Evolutionary conservation across 2,329 filamentous ascomycete genomes (phyloP), one percentile per base, ranked within the genome.

Genomic region (Pseudopyricularia javanii): DNA sequence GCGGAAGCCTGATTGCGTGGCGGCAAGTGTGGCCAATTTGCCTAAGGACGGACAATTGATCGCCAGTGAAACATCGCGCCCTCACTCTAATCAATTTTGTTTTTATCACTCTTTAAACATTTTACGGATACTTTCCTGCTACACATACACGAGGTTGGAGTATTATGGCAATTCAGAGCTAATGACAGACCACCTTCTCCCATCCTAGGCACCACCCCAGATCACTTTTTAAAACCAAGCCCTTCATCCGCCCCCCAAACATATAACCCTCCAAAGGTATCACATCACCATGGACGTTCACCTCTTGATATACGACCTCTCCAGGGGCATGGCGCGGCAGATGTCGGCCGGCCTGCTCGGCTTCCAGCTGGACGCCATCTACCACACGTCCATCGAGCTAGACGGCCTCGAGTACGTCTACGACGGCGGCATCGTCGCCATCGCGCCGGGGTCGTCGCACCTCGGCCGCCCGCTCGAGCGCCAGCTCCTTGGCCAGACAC

Each of bases 311-410:
- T 91, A 91, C 62, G 87, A 91, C 69, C 74, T 91, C 49, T 91
- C 87, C 1, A 68, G 66, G n/a, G 78, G 78, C 20, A 59, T 82
- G 43, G 78, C 78, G 14, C 71, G 73, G 9, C 63, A 80, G 58
- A 70, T 81, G 70, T 80, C 77, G 17, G 66, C 70, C 70, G 67
- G 72, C 56, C 58, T 75, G 53, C 66, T 83, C 9, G 70, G 77
- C 15, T 76, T 80, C 58, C 72, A 78, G 51, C 88, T 96, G 50
- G 91, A 97, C 66, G 93, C 93, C 52, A 82, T 98, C 52, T 97
- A 97, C 60, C 93, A 98, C 66, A 97, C 93, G 0, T 88, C 91
- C 0, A 83, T 98, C 52, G 85, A 95, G 43, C 74, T 97, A 37
- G 79, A 83, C 51, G 83, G 84, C n/a, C 78, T 85, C 50, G 93